Evolutionary conservation across 2,329 filamentous ascomycete genomes (phyloP), one percentile per base, ranked within the genome.

Genomic region (Aureobasidium sp.): DNA sequence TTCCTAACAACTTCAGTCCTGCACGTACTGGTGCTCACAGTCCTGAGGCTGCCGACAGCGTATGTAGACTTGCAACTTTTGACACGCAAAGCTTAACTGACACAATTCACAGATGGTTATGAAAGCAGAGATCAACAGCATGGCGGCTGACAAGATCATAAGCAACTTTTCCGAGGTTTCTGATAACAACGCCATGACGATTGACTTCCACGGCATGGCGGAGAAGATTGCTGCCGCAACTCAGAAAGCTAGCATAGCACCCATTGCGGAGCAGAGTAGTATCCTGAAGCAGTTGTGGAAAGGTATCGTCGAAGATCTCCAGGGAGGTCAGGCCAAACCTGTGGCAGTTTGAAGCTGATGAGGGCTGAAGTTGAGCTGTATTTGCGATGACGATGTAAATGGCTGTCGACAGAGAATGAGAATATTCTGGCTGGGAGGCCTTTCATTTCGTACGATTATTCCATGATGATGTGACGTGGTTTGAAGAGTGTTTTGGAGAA

Each of bases 151-250:
- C 62, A 72, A 73, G 61, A 76, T 78, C 27, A 77, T 80, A 62
- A 79, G 80, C 64, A 78, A 83, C 54, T 79, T 86, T 77, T 78
- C 78, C 59, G 84, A 86, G 64, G 77, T 83, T 21, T 77, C 79
- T 25, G 84, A 86, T 68, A 82, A 81, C 64, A 76, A 80, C 69
- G 73, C 79, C 13, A 72, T 82, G 48, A 79, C 83, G 39, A 79
- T 85, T 57, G 80, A 84, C 67, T 81, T 81, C 42, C 80, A 82
- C 69, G 78, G 79, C 45, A 74, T 85, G 69, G 81, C 82, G 29
- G 79, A 82, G 63, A 71, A 74, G 13, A 77, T 82, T 25, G 72
- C 64, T 67, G 53, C 74, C 70, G 64, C 75, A 69, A 70, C 69
- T 3, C 66, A 61, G 61, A 71, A 70, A 50, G 63, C 72, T 39